phyloP scores from a whole-genome alignment of 2,329 filamentous ascomycete genomes.

The Harringtonia aguacate region DNA sequence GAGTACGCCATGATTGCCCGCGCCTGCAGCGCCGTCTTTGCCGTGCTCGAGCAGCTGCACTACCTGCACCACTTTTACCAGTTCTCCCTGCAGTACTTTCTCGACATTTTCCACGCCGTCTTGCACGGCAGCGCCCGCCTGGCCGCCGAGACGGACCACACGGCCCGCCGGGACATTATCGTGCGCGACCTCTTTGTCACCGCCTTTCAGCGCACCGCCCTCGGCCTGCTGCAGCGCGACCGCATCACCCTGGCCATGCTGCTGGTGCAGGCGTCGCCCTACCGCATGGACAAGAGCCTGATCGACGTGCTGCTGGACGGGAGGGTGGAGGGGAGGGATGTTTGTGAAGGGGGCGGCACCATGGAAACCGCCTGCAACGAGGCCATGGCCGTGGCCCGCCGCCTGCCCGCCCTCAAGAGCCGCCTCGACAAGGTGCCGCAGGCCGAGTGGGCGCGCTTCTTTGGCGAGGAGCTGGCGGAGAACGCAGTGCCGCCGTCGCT shows the following conservation, averaged over 20 bases:
- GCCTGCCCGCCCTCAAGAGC: conserved; percentile 63
- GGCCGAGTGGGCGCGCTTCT: conserved; percentile 70
- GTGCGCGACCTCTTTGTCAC: conserved; percentile 85
- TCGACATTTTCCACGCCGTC: conserved; percentile 93
- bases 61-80: conserved; percentile 99
- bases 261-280: conserved; percentile 89
- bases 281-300: conserved; percentile 83
- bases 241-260: conserved; percentile 90
- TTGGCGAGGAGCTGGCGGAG: conserved; percentile 78
- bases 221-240: conserved; percentile 87
- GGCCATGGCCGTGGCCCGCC: conserved; percentile 56
- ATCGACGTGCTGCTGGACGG: conserved; percentile 81
- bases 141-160: conserved; percentile 60
- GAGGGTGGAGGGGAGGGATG: no score
- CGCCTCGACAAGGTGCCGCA: conserved; percentile 51
- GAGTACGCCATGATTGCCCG: conserved; percentile 89
- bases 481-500: conserved; percentile 69
- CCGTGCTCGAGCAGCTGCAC: conserved; percentile 91
- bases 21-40: conserved; percentile 95
- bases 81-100: conserved; percentile 96
- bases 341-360: conserved; percentile 27
- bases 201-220: conserved; percentile 85
- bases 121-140: conserved; percentile 70
- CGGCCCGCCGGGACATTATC: conserved; percentile 76
- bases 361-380: conserved; percentile 43